phyloP scores from a whole-genome alignment of 371 early-diverging fungal species.

The Rhizopus delemar region DNA sequence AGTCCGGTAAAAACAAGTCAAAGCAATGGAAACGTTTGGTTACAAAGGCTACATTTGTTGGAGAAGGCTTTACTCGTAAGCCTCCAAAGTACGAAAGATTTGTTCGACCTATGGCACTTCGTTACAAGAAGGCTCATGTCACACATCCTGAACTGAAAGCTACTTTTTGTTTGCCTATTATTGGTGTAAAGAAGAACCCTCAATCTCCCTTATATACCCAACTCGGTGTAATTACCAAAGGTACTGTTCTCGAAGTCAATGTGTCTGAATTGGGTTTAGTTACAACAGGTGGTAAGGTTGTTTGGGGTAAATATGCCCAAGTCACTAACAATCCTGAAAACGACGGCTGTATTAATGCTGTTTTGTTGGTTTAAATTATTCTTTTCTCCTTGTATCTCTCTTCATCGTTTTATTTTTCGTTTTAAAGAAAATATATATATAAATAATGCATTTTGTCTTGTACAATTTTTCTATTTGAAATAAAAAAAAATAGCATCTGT shows the following conservation, averaged over 20 bases:
- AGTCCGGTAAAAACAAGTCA: conserved; percentile 93
- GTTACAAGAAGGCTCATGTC: conserved; percentile 99
- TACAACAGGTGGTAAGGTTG: conserved; percentile 98
- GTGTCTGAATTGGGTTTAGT: conserved; percentile 98
- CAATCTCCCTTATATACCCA: conserved; percentile 97
- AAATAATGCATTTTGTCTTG: conserved; percentile 4
- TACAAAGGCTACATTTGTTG: conserved; percentile 99
- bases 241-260: conserved; percentile 96
- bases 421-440: conserved; percentile 2
- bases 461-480: not conserved
- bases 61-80: conserved; percentile 98
- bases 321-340: conserved; percentile 95
- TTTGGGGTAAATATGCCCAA: conserved; percentile 99
- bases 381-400: not conserved
- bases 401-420: conserved; percentile 1
- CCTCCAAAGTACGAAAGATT: conserved; percentile 99
- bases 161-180: conserved; percentile 97
- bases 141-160: conserved; percentile 99
- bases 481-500: not conserved
- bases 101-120: conserved; percentile 98
- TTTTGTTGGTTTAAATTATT: conserved; percentile 79
- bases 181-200: conserved; percentile 99
- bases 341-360: conserved; percentile 97
- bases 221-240: conserved; percentile 99
- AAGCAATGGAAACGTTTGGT: conserved; percentile 99